Evolutionary conservation across 78 protist genomes (phyloP).

Genomic region (Dictyostelium capitatum): DNA sequence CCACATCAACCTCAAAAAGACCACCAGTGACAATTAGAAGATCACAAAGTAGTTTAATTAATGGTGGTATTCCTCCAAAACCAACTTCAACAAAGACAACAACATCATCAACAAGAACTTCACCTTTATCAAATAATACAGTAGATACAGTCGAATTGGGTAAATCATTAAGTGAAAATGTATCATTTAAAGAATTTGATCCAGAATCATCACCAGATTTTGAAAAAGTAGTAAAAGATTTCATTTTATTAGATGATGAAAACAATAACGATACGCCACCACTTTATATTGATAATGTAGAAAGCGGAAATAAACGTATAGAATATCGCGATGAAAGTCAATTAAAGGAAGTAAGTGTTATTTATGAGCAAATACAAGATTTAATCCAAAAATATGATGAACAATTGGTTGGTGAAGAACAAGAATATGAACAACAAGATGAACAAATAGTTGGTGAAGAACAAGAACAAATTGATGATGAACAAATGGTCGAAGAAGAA

Average conservation of each 20-base stretch:
- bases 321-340: neutral
- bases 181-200: slow-evolving; percentile 23
- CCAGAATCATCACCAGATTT: slow-evolving; percentile 43
- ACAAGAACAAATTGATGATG: neutral
- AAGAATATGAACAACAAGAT: neutral
- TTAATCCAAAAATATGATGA: neutral
- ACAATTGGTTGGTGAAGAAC: neutral
- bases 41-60: slow-evolving; percentile 4
- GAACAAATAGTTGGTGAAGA: neutral
- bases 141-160: neutral
- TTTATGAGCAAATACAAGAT: neutral
- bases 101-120: neutral
- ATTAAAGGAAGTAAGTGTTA: neutral
- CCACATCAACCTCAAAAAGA: slow-evolving; percentile 16
- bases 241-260: slow-evolving; percentile 36
- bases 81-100: neutral
- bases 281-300: neutral
- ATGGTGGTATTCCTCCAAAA: neutral
- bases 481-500: neutral
- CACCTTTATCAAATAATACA: neutral
- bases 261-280: neutral
- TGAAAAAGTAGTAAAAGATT: slow-evolving; percentile 60
- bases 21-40: slow-evolving; percentile 4
- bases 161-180: neutral
- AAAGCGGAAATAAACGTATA: neutral